Percentiles rank a stretch among this genome's conserved stretches.
Conservation (phyloP, 805 yeast species). For the Cyberlindnera galapagoensis region DNA sequence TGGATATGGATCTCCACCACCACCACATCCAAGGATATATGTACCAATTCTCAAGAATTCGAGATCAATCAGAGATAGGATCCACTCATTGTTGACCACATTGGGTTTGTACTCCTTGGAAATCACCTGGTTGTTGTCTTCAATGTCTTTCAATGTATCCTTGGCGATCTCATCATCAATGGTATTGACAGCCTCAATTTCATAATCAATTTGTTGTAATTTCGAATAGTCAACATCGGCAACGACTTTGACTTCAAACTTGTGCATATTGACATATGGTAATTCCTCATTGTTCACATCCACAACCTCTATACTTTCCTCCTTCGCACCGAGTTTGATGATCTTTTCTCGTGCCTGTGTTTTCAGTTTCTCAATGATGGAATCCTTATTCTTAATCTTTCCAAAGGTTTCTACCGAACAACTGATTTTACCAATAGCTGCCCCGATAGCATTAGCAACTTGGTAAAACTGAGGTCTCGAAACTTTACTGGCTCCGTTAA, state of each 20-base stretch:
- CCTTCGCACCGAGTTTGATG: constrained; percentile 23
- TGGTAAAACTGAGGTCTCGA: constrained; percentile 36
- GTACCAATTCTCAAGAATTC: constrained; percentile 38
- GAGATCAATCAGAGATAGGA: constrained; percentile 28
- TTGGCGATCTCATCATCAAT: constrained; percentile 10
- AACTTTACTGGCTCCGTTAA: constrained; percentile 39
- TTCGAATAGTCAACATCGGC: constrained; percentile 38
- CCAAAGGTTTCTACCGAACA: constrained; percentile 18
- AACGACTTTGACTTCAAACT: constrained; percentile 32
- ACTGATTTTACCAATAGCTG: constrained; percentile 42
- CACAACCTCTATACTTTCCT: constrained; percentile 21
- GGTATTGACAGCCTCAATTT: background rate
- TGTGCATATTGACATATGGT: constrained; percentile 28
- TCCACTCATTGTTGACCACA: constrained; percentile 27
- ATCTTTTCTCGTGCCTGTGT: constrained; percentile 20
- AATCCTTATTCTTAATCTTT: constrained; percentile 16
- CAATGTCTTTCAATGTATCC: constrained; percentile 6
- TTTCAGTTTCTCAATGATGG: constrained; percentile 17
- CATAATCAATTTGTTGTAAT: constrained; percentile 9
- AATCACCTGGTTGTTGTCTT: constrained; percentile 3
- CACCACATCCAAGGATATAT: constrained; percentile 46
- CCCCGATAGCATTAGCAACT: constrained; percentile 49
- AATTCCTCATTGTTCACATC: constrained; percentile 26
- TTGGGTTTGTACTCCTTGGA: constrained; percentile 26
- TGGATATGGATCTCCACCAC: constrained; percentile 46